Percentiles rank a stretch among this genome's conserved stretches.
These are phyloP conservation scores for Aspergillus sp. DNA, from an alignment of 2,329 filamentous ascomycete genomes.

Conservation along the genomic window DNA sequence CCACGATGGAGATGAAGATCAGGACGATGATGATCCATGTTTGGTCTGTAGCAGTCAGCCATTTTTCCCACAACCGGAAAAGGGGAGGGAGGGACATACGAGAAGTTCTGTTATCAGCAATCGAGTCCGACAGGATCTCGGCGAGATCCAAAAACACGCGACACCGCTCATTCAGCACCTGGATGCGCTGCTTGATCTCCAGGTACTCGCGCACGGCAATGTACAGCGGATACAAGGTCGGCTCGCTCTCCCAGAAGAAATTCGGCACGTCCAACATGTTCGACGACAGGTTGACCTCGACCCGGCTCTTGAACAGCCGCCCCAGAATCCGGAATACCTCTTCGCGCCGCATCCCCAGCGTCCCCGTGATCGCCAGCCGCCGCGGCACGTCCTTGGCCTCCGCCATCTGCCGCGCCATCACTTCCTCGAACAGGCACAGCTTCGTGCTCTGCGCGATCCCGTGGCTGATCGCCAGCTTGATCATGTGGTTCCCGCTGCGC, in stretches of 20 bases:
- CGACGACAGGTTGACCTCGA: conserved; percentile 93
- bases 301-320: conserved; percentile 80
- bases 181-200: conserved; percentile 91
- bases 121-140: conserved; percentile 85
- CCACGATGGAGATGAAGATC: conserved; percentile 80
- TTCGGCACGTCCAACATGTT: conserved; percentile 94
- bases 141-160: conserved; percentile 93
- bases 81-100: conserved; percentile 28
- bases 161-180: conserved; percentile 94
- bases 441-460: conserved; percentile 97
- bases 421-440: conserved; percentile 88
- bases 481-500: conserved; percentile 93
- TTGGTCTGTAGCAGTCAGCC: conserved; percentile 44
- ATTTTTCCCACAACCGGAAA: neutral
- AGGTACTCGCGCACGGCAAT: conserved; percentile 91
- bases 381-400: conserved; percentile 89
- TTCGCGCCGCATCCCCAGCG: conserved; percentile 80
- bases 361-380: conserved; percentile 75
- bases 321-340: conserved; percentile 92
- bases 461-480: conserved; percentile 94
- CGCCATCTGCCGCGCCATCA: conserved; percentile 88
- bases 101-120: conserved; percentile 92
- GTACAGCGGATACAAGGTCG: conserved; percentile 89
- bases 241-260: conserved; percentile 98
- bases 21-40: conserved; percentile 98